Conservation (phyloP, 305 asterid species). For the Solanum aculeatissimum region DNA sequence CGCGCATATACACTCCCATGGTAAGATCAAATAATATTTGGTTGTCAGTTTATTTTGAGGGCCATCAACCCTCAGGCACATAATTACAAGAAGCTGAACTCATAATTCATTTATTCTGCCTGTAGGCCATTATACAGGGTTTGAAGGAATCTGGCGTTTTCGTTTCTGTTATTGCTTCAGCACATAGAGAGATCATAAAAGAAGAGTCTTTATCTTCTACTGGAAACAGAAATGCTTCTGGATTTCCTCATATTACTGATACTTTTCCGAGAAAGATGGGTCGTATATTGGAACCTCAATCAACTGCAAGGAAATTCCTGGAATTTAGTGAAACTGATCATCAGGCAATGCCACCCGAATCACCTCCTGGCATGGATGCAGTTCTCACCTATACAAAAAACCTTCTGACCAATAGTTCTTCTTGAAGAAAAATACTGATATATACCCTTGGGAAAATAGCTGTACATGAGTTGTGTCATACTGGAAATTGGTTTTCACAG, state of each 20-base stretch:
- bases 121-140: slow-evolving; percentile 28
- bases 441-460: neutral
- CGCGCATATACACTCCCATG: slow-evolving; percentile 29
- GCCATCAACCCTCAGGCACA: neutral
- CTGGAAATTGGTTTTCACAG: neutral
- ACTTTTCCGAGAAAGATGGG: slow-evolving; percentile 15
- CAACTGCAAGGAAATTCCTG: slow-evolving; percentile 6
- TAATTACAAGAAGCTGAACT: neutral
- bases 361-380: slow-evolving; percentile 7
- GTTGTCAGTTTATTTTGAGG: neutral
- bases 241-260: neutral
- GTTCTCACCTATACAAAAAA: neutral
- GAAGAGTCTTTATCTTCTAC: neutral
- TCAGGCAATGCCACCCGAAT: slow-evolving; percentile 8
- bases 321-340: neutral
- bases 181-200: neutral
- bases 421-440: neutral
- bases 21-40: slow-evolving; percentile 2
- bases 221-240: neutral
- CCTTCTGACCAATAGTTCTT: neutral
- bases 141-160: slow-evolving; percentile 37
- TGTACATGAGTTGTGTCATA: neutral
- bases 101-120: neutral
- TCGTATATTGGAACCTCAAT: neutral
- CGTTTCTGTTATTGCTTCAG: slow-evolving; percentile 9